Conservation (phyloP, 257 asterid species). For the Fraxinus americana region DNA sequence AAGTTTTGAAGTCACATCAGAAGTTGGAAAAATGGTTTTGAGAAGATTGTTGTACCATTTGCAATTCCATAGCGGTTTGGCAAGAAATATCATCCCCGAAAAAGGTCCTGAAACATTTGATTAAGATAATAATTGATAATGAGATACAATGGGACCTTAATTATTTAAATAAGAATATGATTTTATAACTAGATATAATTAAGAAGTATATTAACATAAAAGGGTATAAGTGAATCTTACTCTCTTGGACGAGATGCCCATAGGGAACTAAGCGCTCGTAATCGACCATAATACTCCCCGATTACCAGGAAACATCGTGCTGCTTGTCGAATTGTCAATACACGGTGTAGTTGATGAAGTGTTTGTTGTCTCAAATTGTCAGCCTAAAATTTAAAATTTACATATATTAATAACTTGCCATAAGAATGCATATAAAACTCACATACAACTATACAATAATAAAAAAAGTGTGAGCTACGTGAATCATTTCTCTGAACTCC, state of each 20-base stretch:
- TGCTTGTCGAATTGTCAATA: conserved; percentile 82
- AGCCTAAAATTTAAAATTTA: conserved; percentile 49
- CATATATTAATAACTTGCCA: not conserved
- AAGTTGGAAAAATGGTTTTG: conserved; percentile 78
- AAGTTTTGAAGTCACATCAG: conserved; percentile 36
- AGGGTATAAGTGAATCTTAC: conserved; percentile 43
- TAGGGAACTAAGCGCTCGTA: conserved; percentile 88
- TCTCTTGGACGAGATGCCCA: conserved; percentile 97
- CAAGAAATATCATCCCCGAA: conserved; percentile 66
- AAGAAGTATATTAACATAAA: not conserved
- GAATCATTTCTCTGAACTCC: too few relatives aligned
- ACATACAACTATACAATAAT: too few relatives aligned
- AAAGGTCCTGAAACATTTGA: conserved; percentile 49
- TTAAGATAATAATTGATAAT: not conserved
- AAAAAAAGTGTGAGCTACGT: too few relatives aligned
- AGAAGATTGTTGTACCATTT: conserved; percentile 62
- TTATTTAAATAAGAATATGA: too few relatives aligned
- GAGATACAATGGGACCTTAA: not conserved
- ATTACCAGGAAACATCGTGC: conserved; percentile 80
- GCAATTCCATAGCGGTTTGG: conserved; percentile 69
- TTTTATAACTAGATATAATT: too few relatives aligned
- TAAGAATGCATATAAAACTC: too few relatives aligned
- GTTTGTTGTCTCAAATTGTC: conserved; percentile 91
- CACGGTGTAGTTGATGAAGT: conserved; percentile 72
- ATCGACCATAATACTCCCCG: conserved; percentile 87